Conservation (phyloP, 495 filamentous ascomycete genomes). For the Polyplosphaeria fusca region DNA sequence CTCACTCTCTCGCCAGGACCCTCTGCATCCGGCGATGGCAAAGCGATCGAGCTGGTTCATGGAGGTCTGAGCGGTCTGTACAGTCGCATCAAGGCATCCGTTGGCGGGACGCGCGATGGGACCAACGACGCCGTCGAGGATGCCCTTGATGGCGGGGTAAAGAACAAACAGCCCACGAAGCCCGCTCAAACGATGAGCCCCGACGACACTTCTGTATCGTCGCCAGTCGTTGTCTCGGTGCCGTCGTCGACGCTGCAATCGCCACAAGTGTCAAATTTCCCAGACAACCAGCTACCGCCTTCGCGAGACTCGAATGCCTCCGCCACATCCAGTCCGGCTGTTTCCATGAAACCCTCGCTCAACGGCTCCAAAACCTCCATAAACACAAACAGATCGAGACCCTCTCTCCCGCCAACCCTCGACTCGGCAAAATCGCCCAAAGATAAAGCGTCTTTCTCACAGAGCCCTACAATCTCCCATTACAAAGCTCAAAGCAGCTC, state of each 20-base stretch:
- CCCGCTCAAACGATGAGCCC: no score
- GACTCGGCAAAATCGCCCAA: constrained; percentile 5
- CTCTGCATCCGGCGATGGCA: constrained; percentile 57
- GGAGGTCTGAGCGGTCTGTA: constrained; percentile 84
- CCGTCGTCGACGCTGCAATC: constrained; percentile 33
- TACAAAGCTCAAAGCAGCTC: background rate
- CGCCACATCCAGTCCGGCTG: background rate
- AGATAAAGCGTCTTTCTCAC: constrained; percentile 10
- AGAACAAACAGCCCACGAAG: constrained; percentile 21
- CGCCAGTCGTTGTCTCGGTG: constrained; percentile 33
- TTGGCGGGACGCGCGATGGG: constrained; percentile 63
- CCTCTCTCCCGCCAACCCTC: constrained; percentile 7
- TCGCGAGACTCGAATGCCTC: constrained; percentile 29
- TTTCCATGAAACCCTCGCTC: constrained; percentile 16
- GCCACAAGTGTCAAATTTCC: constrained; percentile 28
- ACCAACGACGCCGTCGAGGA: constrained; percentile 21
- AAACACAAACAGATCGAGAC: constrained; percentile 16
- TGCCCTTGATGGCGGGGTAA: constrained; percentile 24
- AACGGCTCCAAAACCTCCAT: constrained; percentile 23
- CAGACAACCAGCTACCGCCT: constrained; percentile 20
- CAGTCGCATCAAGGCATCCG: constrained; percentile 72
- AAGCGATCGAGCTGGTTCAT: constrained; percentile 68
- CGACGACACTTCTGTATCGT: constrained; percentile 29
- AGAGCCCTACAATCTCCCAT: constrained; percentile 7
- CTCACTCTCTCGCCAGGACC: constrained; percentile 62